Evolutionary conservation across 75 land plant species (phyloP).

Genomic region (Cryptomeria japonica): DNA sequence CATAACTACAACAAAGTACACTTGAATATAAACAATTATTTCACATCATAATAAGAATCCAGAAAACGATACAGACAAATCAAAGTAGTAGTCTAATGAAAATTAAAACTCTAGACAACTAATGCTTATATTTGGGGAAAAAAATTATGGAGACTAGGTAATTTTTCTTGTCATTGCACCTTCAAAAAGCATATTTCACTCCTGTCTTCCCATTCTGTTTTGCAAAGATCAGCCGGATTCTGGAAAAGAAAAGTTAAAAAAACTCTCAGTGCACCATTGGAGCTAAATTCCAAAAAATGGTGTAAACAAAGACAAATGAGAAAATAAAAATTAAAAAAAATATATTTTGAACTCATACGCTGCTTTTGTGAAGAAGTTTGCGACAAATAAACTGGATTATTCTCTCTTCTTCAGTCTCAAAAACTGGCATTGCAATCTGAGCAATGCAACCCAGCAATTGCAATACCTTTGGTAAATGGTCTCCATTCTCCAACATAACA

Average conservation of each 20-base stretch:
- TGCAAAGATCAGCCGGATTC: constrained; percentile 28
- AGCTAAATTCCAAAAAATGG: background rate
- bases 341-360: constrained; percentile 35
- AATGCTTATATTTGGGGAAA: background rate
- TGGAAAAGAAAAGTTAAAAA: constrained; percentile 12
- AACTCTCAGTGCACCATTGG: background rate
- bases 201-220: constrained; percentile 52
- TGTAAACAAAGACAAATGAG: background rate
- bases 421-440: constrained; percentile 83
- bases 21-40: background rate
- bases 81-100: background rate
- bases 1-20: constrained; percentile 53
- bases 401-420: constrained; percentile 92
- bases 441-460: constrained; percentile 95
- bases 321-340: background rate
- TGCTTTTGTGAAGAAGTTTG: constrained; percentile 45
- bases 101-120: background rate
- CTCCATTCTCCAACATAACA: constrained; percentile 66
- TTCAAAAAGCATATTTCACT: constrained; percentile 73
- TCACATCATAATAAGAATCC: background rate
- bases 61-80: background rate
- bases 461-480: constrained; percentile 77
- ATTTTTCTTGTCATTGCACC: constrained; percentile 32
- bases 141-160: background rate
- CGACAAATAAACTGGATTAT: constrained; percentile 66